phyloP scores from a whole-genome alignment of 257 asterid genomes.

The Capsicum pubescens region DNA sequence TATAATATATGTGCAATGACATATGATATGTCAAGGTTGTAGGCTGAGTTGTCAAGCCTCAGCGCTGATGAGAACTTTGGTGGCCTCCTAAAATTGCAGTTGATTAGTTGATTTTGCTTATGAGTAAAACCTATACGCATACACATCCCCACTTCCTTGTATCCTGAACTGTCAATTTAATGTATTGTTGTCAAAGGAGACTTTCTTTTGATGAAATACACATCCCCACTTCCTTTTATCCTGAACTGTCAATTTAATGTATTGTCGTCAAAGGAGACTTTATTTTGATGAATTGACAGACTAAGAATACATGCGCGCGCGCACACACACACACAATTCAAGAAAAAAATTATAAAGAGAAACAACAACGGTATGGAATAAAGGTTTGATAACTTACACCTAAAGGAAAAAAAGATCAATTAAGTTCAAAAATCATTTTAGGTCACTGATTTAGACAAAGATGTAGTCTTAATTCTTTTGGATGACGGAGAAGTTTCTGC shows the following conservation, averaged over 20 bases:
- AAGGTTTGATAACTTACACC: neutral
- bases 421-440: neutral
- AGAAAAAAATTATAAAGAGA: neutral
- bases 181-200: neutral
- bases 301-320: neutral
- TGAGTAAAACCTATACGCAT: neutral
- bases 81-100: neutral
- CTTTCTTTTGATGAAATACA: neutral
- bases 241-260: neutral
- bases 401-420: neutral
- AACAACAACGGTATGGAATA: neutral
- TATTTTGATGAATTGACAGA: neutral
- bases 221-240: neutral
- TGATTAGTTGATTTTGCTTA: constrained; percentile 11
- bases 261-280: neutral
- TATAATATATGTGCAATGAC: neutral
- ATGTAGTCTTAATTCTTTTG: neutral
- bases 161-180: neutral
- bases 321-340: neutral
- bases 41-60: constrained; percentile 9
- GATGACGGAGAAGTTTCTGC: neutral
- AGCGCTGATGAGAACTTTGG: neutral
- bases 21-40: neutral
- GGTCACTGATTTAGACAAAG: neutral
- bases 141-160: neutral